Conservation (phyloP, 1,284 basidiomycete genomes). For the Irpex lacteus region DNA sequence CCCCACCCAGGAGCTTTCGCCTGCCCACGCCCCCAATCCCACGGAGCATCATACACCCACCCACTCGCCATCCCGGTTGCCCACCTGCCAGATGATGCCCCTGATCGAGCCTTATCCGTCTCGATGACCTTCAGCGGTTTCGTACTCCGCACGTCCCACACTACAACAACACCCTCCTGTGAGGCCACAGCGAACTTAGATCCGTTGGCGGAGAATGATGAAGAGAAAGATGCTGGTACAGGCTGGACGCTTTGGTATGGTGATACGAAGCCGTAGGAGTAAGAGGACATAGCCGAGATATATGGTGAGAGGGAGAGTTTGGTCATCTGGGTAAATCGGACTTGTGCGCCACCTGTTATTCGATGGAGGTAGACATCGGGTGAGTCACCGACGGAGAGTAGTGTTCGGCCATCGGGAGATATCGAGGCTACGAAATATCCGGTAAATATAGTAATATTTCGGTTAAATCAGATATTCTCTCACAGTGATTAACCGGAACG, state of each 20-base stretch:
- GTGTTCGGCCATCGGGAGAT: slow-evolving; percentile 79
- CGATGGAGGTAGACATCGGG: slow-evolving; percentile 76
- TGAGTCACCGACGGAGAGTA: slow-evolving; percentile 86
- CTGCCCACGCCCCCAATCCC: slow-evolving; percentile 58
- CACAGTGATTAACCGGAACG: slow-evolving; percentile 70
- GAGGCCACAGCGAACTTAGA: slow-evolving; percentile 83
- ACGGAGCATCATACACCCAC: slow-evolving; percentile 60
- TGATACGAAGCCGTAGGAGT: slow-evolving; percentile 23
- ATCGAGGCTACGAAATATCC: slow-evolving; percentile 58
- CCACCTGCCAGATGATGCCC: slow-evolving; percentile 29
- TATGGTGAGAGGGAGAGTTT: slow-evolving; percentile 58
- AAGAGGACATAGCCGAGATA: slow-evolving; percentile 24
- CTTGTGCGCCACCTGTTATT: slow-evolving; percentile 53
- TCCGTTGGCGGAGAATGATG: slow-evolving; percentile 78
- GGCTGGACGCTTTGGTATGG: slow-evolving; percentile 30
- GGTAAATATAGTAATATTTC: slow-evolving; percentile 4
- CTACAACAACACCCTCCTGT: slow-evolving; percentile 80
- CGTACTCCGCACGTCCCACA: slow-evolving; percentile 76
- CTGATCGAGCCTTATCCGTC: slow-evolving; percentile 44
- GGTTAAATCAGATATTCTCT: slow-evolving; percentile 21
- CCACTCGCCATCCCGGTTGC: slow-evolving; percentile 43
- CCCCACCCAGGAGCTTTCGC: slow-evolving; percentile 71
- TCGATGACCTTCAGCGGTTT: slow-evolving; percentile 68
- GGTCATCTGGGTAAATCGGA: slow-evolving; percentile 55
- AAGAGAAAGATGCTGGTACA: slow-evolving; percentile 76